phyloP scores from a whole-genome alignment of 2,329 filamentous ascomycete species.

The Aspergillus caelatus region DNA sequence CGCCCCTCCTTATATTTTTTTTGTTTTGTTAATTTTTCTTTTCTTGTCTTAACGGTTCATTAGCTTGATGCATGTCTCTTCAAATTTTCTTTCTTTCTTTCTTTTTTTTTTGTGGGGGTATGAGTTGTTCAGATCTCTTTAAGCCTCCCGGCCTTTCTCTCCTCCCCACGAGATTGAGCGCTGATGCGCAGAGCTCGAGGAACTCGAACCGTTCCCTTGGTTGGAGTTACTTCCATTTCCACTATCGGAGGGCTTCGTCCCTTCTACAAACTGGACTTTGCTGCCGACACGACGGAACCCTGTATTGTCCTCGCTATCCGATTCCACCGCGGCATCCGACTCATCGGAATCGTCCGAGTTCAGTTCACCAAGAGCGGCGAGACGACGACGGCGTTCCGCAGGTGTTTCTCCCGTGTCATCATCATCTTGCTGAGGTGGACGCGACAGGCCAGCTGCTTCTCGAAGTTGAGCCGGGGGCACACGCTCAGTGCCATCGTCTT shows the following conservation, averaged over 20 bases:
- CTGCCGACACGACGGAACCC: conserved; percentile 22
- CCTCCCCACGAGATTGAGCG: conserved; percentile 46
- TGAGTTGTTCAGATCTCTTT: conserved; percentile 10
- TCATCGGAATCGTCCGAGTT: conserved; percentile 33
- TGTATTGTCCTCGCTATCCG: conserved; percentile 28
- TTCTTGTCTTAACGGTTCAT: background rate
- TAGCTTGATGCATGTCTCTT: background rate
- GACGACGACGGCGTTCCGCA: conserved; percentile 49
- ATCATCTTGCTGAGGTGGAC: conserved; percentile 28
- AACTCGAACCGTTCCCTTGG: conserved; percentile 20
- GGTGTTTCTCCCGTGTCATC: conserved; percentile 49
- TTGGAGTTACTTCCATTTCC: conserved; percentile 15
- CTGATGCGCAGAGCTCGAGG: conserved; percentile 24
- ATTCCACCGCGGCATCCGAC: conserved; percentile 19
- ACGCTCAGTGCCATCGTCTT: conserved; percentile 47
- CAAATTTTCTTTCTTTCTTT: background rate
- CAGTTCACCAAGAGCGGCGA: conserved; percentile 46
- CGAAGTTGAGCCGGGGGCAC: conserved; percentile 43
- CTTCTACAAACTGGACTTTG: conserved; percentile 40
- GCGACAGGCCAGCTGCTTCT: conserved; percentile 32
- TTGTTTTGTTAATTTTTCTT: background rate
- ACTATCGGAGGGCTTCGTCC: conserved; percentile 29
- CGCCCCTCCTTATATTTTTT: background rate
- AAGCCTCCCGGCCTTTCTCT: conserved; percentile 38
- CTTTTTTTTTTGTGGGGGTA: background rate